A percentile compares a stretch with the other conserved stretches of the same genome.
Conservation (phyloP, 139 green algal genomes). For the Chlamydomonas sp. region DNA sequence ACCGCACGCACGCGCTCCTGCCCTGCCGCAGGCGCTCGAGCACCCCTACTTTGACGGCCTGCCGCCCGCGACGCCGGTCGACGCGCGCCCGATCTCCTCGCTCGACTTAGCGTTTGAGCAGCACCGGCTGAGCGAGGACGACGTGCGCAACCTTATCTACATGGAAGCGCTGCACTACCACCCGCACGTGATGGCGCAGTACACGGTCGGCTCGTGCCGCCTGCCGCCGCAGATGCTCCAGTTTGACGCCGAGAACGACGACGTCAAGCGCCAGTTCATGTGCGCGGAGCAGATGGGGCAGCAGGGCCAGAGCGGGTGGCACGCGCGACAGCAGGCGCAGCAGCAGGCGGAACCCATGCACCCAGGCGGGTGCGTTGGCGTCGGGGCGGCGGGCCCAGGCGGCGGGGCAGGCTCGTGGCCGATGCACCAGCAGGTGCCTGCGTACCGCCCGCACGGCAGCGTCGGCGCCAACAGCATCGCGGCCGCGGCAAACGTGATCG, state of each 20-base stretch:
- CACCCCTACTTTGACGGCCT: conserved; percentile 12
- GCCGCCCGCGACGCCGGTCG: not conserved
- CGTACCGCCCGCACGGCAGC: too few species aligned
- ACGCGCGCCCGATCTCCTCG: conserved; percentile 65
- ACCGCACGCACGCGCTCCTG: too few species aligned
- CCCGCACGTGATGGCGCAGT: not conserved
- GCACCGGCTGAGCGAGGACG: conserved; percentile 81
- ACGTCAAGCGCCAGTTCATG: conserved; percentile 2
- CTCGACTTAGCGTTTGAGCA: conserved; percentile 96
- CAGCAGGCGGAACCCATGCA: too few species aligned
- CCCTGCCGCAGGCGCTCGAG: not conserved
- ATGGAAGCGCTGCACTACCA: conserved; percentile 48
- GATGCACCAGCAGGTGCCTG: too few species aligned
- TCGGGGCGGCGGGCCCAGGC: too few species aligned
- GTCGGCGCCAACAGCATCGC: too few species aligned
- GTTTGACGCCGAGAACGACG: conserved; percentile 1
- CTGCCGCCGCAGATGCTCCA: not conserved
- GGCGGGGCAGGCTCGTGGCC: too few species aligned
- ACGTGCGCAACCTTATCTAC: conserved; percentile 97
- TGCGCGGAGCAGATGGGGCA: conserved; percentile 3
- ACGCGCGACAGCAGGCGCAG: too few species aligned
- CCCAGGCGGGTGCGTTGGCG: too few species aligned
- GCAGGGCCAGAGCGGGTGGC: too few species aligned
- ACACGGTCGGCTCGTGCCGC: not conserved
- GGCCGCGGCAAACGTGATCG: too few species aligned